phyloP scores from a whole-genome alignment of 129 eudicot species.

The Mikania micrantha region DNA sequence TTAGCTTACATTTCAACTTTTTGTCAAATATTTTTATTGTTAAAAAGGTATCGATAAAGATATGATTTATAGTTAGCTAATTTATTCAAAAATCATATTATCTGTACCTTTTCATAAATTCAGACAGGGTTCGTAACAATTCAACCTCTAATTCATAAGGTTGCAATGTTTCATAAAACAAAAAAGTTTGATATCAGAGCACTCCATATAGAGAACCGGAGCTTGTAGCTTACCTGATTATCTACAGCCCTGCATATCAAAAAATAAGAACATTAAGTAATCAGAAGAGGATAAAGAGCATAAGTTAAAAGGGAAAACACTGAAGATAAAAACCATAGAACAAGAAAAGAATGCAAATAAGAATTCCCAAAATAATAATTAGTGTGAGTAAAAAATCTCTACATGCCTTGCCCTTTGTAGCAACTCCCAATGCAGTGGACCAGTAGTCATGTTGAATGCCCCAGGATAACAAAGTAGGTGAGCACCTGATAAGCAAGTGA shows the following conservation, averaged over 20 bases:
- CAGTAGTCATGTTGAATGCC: conserved; percentile 98
- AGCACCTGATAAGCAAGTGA: conserved; percentile 53
- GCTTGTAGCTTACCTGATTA: conserved; percentile 60
- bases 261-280: background rate
- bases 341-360: background rate
- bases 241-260: conserved; percentile 69
- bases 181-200: background rate
- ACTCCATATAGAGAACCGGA: background rate
- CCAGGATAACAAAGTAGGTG: conserved; percentile 95
- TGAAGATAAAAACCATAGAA: background rate
- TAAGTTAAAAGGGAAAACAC: background rate
- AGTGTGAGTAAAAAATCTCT: background rate
- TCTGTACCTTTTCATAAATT: background rate
- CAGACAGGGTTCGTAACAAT: background rate
- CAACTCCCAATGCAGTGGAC: conserved; percentile 97
- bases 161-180: background rate
- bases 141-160: background rate
- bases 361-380: background rate
- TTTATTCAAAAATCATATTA: background rate
- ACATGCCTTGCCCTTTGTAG: conserved; percentile 83
- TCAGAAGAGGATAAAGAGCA: background rate
- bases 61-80: too few species aligned
- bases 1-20: background rate
- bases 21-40: background rate
- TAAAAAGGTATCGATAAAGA: too few species aligned